phyloP scores from a whole-genome alignment of 805 yeast genomes.

The Kluyveromyces siamensis region DNA sequence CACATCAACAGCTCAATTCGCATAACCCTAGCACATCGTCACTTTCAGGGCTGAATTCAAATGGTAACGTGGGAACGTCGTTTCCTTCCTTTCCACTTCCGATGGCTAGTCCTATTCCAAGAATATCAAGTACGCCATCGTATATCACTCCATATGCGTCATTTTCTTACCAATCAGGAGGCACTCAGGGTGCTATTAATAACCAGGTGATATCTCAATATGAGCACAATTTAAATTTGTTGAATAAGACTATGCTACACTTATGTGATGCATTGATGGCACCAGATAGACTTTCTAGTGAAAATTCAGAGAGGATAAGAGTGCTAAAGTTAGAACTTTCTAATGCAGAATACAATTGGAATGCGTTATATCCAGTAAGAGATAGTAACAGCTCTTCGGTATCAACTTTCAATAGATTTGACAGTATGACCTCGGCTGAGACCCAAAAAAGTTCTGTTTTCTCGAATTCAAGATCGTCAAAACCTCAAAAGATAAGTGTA shows the following conservation, averaged over 20 bases:
- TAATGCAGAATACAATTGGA: conserved; percentile 1
- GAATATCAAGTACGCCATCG: background rate
- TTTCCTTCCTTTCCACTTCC: background rate
- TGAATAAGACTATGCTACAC: conserved; percentile 1
- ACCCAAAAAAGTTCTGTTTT: conserved; percentile 8
- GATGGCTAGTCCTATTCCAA: background rate
- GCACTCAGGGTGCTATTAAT: background rate
- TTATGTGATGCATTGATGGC: background rate
- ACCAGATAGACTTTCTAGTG: background rate
- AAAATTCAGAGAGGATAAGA: background rate
- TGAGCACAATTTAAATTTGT: conserved; percentile 1
- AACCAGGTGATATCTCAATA: background rate
- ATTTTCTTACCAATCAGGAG: background rate
- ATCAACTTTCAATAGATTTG: conserved; percentile 5
- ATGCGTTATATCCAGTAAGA: background rate
- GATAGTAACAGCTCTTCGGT: background rate
- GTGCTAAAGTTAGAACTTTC: background rate
- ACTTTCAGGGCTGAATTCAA: background rate
- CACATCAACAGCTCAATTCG: background rate
- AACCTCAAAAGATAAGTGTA: conserved; percentile 1
- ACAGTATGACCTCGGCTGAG: conserved; percentile 5
- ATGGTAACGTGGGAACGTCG: background rate
- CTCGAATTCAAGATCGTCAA: conserved; percentile 7
- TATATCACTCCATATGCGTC: background rate
- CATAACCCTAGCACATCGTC: background rate